Evolutionary conservation across 371 early-diverging fungal genomes (phyloP), one percentile per base, ranked within the genome.

Genomic region (Actinomortierella wolfii): DNA sequence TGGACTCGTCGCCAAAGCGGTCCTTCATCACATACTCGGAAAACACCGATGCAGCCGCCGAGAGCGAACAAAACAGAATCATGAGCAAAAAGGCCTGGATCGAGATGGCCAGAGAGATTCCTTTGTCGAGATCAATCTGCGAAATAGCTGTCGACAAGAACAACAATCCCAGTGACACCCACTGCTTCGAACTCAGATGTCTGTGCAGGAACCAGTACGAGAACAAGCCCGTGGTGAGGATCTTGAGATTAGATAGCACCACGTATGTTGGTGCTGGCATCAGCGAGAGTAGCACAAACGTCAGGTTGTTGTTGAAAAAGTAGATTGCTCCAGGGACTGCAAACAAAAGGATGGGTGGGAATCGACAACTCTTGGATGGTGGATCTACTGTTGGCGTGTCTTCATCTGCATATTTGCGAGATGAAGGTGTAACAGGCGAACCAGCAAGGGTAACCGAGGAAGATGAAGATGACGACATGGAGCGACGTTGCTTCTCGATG

Each of bases 11-110:
- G 1, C 62, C 64, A 28, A 76, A 76, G 24, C 59, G 62, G 23
- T 76, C 68, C 46, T 73, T 71, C 76, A 76, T 76, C 61, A 76
- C 74, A 55, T 71, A 76, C 46, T 76, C 76, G 20, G 76, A 71
- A 23, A 69, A 76, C 1, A 76, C 76, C 13, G 74, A 59, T 4
- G 76, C 76, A 9, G 57, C 57, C 0, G 73, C 76, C 3, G 76
- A 76, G 28, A 76, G 60, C 1, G 74, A 67, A 20, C 68, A 67
- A 43, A 76, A 73, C 28, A 76, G 46, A 50, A 76, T 20, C 64
- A 71, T 76, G 49, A 71, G 48, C 41, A 73, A 51, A 20, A 76
- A 71, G 7, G 73, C 76, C 40, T 71, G 68, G 24, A 63, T 8
- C 2, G 64, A 64, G 17, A 73, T 73, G 17, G 73, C 67, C 13